Base-by-base conservation (phyloP, 306 rosid genomes). In the Trifolium repens region DNA sequence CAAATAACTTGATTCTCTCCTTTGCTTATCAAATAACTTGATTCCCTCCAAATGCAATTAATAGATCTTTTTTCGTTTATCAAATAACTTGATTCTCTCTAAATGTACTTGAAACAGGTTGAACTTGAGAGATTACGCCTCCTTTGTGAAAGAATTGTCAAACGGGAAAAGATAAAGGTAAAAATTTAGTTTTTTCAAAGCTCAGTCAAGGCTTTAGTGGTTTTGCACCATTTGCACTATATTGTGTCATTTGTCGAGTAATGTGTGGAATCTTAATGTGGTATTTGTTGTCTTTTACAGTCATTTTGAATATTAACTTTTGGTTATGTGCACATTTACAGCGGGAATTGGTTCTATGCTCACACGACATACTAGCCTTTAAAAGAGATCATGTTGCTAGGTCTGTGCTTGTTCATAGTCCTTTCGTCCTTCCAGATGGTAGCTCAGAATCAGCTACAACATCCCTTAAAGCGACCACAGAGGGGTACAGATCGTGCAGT, bases 371-470 rank as follows among this genome's bases (percentile, higher is more conserved):
- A 80, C 98, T 96, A 61, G 91, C 94, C 61, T 89, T 88, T 46
- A 87, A 83, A 82, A 89, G 98, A 81, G 99, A 96, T 85, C 90
- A 92, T 67, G 90, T 84, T 69, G 87, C 97, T 64, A 90, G 89
- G 42, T 85, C 96, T 10, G 75, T 87, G 62, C 89, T 87, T 42
- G 91, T 72, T 73, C 89, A 58, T 8, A 87, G 85, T 81, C 89
- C 92, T 83, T 88, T 87, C 71, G 46, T 80, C 72, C 90, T 76
- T 79, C 96, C 93, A 7, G 96, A 90, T 71, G 96, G 87, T 75
- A 96, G 99, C 79, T 92, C 97, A 5, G 99, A 92, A 84, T 96
- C 99, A 53, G 99, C 97, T 69, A 92, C 99, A 39, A 96, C 99
- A 42, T 96, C 99, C 66, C 89, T 96, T 30, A 96, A 87, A 76